These are phyloP conservation scores for Asterophora parasitica DNA, from an alignment of 768 basidiomycete species.

Conservation along the genomic window DNA sequence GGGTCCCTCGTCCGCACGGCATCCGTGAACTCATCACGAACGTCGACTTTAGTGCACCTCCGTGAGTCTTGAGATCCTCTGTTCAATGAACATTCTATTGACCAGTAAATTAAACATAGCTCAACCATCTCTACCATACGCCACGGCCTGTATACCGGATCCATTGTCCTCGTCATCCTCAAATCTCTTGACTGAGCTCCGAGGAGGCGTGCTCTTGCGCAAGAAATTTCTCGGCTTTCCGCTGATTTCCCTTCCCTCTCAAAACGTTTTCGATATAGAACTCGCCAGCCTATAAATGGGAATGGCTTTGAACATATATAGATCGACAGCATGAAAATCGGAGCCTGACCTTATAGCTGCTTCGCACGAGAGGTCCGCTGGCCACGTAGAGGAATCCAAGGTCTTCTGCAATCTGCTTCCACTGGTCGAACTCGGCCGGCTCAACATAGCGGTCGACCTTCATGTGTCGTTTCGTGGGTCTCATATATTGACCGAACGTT, in stretches of 20 bases:
- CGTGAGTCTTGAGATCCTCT: no score
- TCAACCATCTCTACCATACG: no score
- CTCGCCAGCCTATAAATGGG: slow-evolving; percentile 79
- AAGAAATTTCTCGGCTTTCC: slow-evolving; percentile 29
- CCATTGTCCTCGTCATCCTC: background rate
- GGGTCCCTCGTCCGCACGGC: slow-evolving; percentile 91
- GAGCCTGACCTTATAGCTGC: slow-evolving; percentile 83
- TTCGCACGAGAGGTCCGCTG: slow-evolving; percentile 91
- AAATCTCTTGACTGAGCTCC: background rate
- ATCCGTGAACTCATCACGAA: slow-evolving; percentile 99
- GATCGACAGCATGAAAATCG: background rate
- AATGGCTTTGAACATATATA: background rate
- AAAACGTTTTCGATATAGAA: slow-evolving; percentile 92
- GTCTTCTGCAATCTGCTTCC: slow-evolving; percentile 86
- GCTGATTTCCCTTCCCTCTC: slow-evolving; percentile 50
- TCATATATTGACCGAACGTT: slow-evolving; percentile 99
- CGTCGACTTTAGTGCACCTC: slow-evolving; percentile 98
- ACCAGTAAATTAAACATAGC: no score
- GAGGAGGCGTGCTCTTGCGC: slow-evolving; percentile 6
- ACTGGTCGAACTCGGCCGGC: slow-evolving; percentile 87
- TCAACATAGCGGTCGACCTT: slow-evolving; percentile 96
- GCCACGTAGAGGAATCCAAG: slow-evolving; percentile 98
- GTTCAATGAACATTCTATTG: no score
- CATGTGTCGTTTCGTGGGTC: slow-evolving; percentile 98
- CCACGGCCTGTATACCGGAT: no score